phyloP scores from a whole-genome alignment of 768 basidiomycete genomes.

The Leccinum aurantiacum region DNA sequence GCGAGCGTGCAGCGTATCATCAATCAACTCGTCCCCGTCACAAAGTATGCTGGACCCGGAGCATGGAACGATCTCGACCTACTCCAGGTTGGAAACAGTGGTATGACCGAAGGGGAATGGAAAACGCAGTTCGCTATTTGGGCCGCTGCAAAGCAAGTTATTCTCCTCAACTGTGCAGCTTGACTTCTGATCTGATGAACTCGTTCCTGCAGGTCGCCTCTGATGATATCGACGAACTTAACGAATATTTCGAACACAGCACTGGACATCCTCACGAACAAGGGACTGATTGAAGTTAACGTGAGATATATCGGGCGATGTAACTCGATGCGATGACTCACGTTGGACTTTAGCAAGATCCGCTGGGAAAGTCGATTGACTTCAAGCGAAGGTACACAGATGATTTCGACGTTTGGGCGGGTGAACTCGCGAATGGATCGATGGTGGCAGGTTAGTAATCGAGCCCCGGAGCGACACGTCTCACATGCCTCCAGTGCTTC shows the following conservation, averaged over 20 bases:
- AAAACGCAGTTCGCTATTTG: slow-evolving; percentile 14
- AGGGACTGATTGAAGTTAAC: slow-evolving; percentile 8
- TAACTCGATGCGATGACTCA: neutral
- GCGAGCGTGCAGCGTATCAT: slow-evolving; percentile 15
- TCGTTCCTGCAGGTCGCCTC: slow-evolving; percentile 8
- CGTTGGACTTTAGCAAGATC: slow-evolving; percentile 10
- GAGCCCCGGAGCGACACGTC: neutral
- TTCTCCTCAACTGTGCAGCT: neutral
- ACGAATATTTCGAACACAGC: neutral
- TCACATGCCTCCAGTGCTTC: slow-evolving; percentile 1
- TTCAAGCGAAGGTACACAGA: slow-evolving; percentile 16
- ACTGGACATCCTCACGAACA: slow-evolving; percentile 8
- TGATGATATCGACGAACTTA: slow-evolving; percentile 13
- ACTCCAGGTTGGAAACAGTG: slow-evolving; percentile 52
- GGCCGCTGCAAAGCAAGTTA: slow-evolving; percentile 13
- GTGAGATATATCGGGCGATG: neutral
- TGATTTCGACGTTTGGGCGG: slow-evolving; percentile 11
- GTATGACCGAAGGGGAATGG: slow-evolving; percentile 33
- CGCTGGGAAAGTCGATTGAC: slow-evolving; percentile 7
- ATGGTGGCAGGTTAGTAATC: slow-evolving; percentile 6
- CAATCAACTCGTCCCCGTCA: slow-evolving; percentile 42
- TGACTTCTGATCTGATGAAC: neutral
- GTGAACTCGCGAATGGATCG: slow-evolving; percentile 11
- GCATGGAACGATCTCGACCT: slow-evolving; percentile 53
- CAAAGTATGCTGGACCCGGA: slow-evolving; percentile 47